Conservation (phyloP, 805 yeast genomes). For the Ogataea henricii region DNA sequence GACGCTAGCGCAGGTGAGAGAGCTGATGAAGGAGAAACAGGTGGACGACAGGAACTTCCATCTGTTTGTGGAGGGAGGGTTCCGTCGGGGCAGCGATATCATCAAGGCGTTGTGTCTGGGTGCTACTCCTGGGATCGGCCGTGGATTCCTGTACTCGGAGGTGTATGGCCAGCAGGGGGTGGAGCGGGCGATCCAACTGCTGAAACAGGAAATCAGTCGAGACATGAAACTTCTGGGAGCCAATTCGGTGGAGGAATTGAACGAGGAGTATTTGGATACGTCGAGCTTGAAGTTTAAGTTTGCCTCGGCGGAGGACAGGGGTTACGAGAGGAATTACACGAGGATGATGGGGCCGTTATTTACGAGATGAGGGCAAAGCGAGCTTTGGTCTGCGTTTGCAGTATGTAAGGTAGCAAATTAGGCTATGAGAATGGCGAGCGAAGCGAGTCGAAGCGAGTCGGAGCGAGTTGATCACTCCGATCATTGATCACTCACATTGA, state of each 20-base stretch:
- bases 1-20: slow-evolving; percentile 56
- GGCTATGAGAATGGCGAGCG: too few relatives aligned
- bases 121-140: slow-evolving; percentile 64
- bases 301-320: slow-evolving; percentile 65
- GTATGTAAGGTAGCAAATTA: too few relatives aligned
- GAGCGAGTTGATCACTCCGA: too few relatives aligned
- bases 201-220: slow-evolving; percentile 57
- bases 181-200: slow-evolving; percentile 55
- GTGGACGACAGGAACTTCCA: slow-evolving; percentile 55
- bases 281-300: slow-evolving; percentile 60
- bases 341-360: slow-evolving; percentile 26
- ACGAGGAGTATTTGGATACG: slow-evolving; percentile 54
- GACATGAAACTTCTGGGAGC: slow-evolving; percentile 69
- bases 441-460: too few relatives aligned
- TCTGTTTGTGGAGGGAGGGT: slow-evolving; percentile 52
- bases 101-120: slow-evolving; percentile 47
- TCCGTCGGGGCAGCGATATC: slow-evolving; percentile 46
- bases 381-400: too few relatives aligned
- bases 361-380: too few relatives aligned
- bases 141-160: slow-evolving; percentile 77
- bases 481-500: too few relatives aligned
- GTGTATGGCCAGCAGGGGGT: slow-evolving; percentile 81
- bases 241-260: slow-evolving; percentile 33
- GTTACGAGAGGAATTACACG: slow-evolving; percentile 45
- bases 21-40: slow-evolving; percentile 41